phyloP scores from a whole-genome alignment of 805 yeast genomes.

The Yarrowia sp. region DNA sequence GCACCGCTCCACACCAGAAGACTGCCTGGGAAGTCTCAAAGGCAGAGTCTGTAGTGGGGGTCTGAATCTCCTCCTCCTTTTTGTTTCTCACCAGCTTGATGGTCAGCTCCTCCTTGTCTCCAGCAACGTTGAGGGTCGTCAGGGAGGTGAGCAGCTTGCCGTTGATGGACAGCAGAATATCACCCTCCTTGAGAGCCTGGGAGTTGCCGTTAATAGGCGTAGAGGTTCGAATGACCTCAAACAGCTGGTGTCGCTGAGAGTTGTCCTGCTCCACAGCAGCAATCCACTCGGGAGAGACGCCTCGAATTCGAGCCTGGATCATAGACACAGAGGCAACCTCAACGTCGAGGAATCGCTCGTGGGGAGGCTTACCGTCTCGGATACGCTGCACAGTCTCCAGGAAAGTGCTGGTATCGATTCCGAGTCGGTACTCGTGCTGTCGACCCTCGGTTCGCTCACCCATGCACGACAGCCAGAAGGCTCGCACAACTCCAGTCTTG shows the following conservation, averaged over 20 bases:
- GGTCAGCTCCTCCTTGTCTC: slow-evolving; percentile 45
- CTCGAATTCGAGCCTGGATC: slow-evolving; percentile 74
- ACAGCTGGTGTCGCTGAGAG: slow-evolving; percentile 67
- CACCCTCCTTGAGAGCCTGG: slow-evolving; percentile 53
- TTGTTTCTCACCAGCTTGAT: slow-evolving; percentile 74
- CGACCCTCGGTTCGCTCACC: slow-evolving; percentile 66
- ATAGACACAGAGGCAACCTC: slow-evolving; percentile 70
- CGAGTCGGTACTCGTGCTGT: slow-evolving; percentile 68
- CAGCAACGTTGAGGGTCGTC: slow-evolving; percentile 58
- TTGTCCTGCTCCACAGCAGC: slow-evolving; percentile 59
- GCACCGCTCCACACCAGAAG: slow-evolving; percentile 77
- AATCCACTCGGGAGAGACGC: slow-evolving; percentile 87
- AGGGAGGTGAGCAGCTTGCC: slow-evolving; percentile 62
- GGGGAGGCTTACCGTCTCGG: slow-evolving; percentile 50
- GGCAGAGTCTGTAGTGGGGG: slow-evolving; percentile 62
- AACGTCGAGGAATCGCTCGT: slow-evolving; percentile 67
- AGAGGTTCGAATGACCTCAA: slow-evolving; percentile 67
- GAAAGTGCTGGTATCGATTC: slow-evolving; percentile 71
- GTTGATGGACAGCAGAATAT: slow-evolving; percentile 69
- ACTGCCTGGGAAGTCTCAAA: slow-evolving; percentile 65
- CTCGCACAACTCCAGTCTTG: slow-evolving; percentile 73
- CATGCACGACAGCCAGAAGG: slow-evolving; percentile 79
- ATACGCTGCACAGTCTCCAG: slow-evolving; percentile 55
- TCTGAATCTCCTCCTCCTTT: slow-evolving; percentile 56
- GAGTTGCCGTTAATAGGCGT: slow-evolving; percentile 38